Base-by-base conservation (phyloP, 257 asterid genomes). In the Solanum sejunctum region DNA sequence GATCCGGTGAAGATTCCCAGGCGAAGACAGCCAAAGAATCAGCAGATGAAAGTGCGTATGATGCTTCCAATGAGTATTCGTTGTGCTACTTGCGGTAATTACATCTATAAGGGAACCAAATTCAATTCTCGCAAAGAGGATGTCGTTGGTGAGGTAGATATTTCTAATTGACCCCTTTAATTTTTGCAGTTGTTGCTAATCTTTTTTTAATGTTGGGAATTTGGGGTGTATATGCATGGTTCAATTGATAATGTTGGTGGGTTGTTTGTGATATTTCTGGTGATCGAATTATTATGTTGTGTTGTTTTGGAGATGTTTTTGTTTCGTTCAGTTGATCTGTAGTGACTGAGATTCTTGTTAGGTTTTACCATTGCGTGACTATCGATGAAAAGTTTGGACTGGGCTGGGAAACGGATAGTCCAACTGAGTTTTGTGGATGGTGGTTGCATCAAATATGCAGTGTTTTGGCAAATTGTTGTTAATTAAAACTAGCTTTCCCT, bases 31-130 rank as follows among this genome's bases (percentile, higher is more conserved):
- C 98, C 90, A 0, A 91, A 90, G 67, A 96, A 93, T 73, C 94
- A 93, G 88, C 98, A 94, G 88, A 93, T 96, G 86, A 91, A 88
- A 67, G 97, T 96, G 21, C 91, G 99, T 10, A 96, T 94, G 97
- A 96, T 93, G 98, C 95, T 94, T 87, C 99, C 99, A 0, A 96
- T 94, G 97, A 93, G 98, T 85, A 92, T 96, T 21, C 92, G 97
- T 1, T 93, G 99, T 47, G 91, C 82, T 11, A 94, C 97, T 7
- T 94, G 98, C 80, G 98, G 98, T 0, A 94, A 94, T 81, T 96
- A 94, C 84, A 95, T 95, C 2, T 93, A 94, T 81, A 92, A 93
- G 87, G 97, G 97, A 5, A 93, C 98, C 12, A 94, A 93, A 58
- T 96, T 96, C 88, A 96, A 96, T 88, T 94, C 98, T 9, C 92